A percentile compares a stretch with the other conserved stretches of the same genome.
phyloP scores from a whole-genome alignment of 129 eudicot species.

The Arctium minus region DNA sequence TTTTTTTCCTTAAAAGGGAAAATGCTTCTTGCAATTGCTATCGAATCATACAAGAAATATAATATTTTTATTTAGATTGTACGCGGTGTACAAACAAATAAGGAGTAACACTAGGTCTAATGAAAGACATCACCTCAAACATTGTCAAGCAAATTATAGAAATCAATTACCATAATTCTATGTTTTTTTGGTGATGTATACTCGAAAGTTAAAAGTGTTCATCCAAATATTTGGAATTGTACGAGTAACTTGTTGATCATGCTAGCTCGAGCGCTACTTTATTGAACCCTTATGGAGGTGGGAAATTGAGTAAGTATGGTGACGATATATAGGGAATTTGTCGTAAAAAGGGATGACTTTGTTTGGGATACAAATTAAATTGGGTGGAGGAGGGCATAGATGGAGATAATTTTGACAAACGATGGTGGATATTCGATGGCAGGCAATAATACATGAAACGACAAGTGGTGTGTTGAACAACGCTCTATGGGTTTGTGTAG shows the following conservation, averaged over 20 bases:
- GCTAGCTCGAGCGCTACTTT: neutral
- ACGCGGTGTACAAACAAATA: neutral
- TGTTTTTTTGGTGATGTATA: neutral
- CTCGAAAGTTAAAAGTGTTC: neutral
- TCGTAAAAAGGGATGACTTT: neutral
- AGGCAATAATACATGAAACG: neutral
- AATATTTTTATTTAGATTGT: neutral
- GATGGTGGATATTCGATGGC: neutral
- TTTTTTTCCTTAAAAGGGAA: neutral
- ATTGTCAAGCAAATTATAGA: neutral
- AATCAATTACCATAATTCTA: neutral
- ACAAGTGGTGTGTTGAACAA: neutral
- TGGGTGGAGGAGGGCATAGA: neutral
- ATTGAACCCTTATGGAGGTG: neutral
- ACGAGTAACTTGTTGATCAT: neutral
- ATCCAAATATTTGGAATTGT: neutral
- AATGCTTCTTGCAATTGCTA: neutral
- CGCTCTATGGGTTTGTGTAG: neutral
- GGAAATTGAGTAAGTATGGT: neutral
- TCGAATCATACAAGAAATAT: neutral
- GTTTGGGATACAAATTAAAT: neutral
- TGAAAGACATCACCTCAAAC: neutral
- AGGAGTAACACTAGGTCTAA: neutral
- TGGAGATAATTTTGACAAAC: too few relatives aligned
- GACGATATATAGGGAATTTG: neutral